Evolutionary conservation across 1,284 basidiomycete genomes (phyloP).

Genomic region (Tylopilus sp.): DNA sequence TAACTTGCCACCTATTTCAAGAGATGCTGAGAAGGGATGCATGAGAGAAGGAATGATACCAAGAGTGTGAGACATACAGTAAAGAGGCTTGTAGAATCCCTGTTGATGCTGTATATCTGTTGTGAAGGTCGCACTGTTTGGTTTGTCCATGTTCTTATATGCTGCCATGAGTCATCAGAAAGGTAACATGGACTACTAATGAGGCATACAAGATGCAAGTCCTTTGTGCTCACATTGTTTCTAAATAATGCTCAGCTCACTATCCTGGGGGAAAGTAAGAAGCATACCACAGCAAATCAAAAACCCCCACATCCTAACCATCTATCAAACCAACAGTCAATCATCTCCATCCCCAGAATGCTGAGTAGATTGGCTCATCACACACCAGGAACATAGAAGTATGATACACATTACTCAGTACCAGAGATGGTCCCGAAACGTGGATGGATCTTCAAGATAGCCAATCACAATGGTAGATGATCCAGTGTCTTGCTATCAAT

Average conservation of each 20-base stretch:
- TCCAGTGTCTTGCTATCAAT: no score
- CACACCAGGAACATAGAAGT: no score
- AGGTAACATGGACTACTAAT: constrained; percentile 1
- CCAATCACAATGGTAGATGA: no score
- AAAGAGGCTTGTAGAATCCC: constrained; percentile 90
- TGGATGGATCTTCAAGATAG: no score
- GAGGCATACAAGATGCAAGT: constrained; percentile 82
- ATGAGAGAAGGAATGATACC: constrained; percentile 6
- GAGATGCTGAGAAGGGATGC: constrained; percentile 62
- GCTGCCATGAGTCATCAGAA: constrained; percentile 59
- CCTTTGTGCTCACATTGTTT: constrained; percentile 91
- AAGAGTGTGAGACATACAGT: constrained; percentile 59
- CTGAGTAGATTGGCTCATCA: not conserved
- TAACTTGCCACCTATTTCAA: constrained; percentile 83
- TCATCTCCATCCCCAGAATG: not conserved
- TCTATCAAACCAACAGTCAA: constrained; percentile 13
- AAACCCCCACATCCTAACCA: constrained; percentile 70
- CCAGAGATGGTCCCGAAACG: no score
- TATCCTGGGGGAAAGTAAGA: constrained; percentile 86
- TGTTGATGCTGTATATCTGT: constrained; percentile 89
- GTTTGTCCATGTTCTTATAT: constrained; percentile 93
- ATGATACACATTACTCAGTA: no score
- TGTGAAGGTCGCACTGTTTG: constrained; percentile 49
- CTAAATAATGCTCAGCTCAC: constrained; percentile 83
- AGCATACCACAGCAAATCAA: constrained; percentile 94